Percentiles rank a stretch among this genome's conserved stretches.
Conservation (phyloP, 768 basidiomycete species). For the Suillus sp. region DNA sequence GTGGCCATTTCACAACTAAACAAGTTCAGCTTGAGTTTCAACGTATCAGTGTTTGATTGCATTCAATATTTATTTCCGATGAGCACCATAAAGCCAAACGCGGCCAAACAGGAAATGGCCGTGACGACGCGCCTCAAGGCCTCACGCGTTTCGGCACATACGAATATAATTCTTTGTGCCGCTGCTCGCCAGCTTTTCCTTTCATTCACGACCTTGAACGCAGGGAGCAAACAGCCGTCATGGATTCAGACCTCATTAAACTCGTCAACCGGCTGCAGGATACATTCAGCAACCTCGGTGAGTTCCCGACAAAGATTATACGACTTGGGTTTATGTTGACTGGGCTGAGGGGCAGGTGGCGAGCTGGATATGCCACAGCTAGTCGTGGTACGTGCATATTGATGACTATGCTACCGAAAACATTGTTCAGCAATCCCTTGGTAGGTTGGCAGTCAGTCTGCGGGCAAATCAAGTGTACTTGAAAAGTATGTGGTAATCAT, state of each 20-base stretch:
- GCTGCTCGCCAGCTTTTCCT: neutral
- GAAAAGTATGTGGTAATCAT: conserved; percentile 72
- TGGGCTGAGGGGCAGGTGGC: conserved; percentile 54
- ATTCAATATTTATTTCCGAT: neutral
- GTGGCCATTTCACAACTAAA: conserved; percentile 2
- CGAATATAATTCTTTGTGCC: conserved; percentile 13
- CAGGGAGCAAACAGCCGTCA: conserved; percentile 34
- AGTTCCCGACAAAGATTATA: conserved; percentile 31
- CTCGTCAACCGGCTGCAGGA: conserved; percentile 96
- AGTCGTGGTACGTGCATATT: conserved; percentile 65
- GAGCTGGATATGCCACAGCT: conserved; percentile 94
- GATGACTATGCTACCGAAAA: neutral
- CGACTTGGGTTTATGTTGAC: conserved; percentile 12
- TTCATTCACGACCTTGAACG: conserved; percentile 3
- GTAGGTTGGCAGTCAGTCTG: conserved; percentile 95
- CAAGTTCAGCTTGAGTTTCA: neutral
- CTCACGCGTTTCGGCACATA: conserved; percentile 21
- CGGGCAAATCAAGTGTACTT: conserved; percentile 94
- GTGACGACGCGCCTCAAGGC: conserved; percentile 31
- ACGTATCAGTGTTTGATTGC: neutral
- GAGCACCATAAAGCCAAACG: conserved; percentile 30
- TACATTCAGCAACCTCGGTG: conserved; percentile 86
- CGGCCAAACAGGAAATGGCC: conserved; percentile 20
- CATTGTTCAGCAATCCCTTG: conserved; percentile 11
- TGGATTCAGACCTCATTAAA: conserved; percentile 94